Base-by-base conservation (phyloP, 78 protist genomes). In the Dictyostelium discoideum region DNA sequence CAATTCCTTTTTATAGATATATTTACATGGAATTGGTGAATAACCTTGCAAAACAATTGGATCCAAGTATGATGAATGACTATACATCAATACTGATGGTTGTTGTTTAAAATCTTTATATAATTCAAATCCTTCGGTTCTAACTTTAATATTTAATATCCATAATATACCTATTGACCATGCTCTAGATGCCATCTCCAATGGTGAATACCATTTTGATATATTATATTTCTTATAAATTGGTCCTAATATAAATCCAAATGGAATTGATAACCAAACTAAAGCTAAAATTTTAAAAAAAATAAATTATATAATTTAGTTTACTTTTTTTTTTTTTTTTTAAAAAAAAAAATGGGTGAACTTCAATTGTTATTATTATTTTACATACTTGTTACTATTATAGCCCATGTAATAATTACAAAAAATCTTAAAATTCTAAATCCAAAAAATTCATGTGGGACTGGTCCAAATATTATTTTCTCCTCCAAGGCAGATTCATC, bases 1-100 rank as follows among this genome's bases (percentile, higher is more conserved):
- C 29, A 90, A 65, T 39, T 90, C 95, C 26, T 57, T 40, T 65
- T 90, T 90, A n/a, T 67, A 90, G 26, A 90, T 90, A 78, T 67
- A 90, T 39, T 77, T 72, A 26, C 83, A 29, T 16, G 95, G 79
- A 29, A 83, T 82, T 16, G 87, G 88, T 67, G 89, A 81, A 22
- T 65, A 82, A 9, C 78, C 95, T 85, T 81, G 85, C 46, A 90
- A 60, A 37, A 82, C 74, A 22, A 90, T 65, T 67, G 95, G 95
- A 42, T 90, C 95, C n/a, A 90, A 48, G 54, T 90, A 81, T 16
- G 88, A 82, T 4, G 77, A 16, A 32, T 90, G 95, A 13, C 88
- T 80, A 72, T 90, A 90, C 84, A 82, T 72, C 7, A 90, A 11
- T 4, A 82, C 77, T 18, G 95, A 81, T 63, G 95, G 50, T 39